Conservation (phyloP, 1,284 basidiomycete genomes). For the Limonomyces culmigenus region DNA sequence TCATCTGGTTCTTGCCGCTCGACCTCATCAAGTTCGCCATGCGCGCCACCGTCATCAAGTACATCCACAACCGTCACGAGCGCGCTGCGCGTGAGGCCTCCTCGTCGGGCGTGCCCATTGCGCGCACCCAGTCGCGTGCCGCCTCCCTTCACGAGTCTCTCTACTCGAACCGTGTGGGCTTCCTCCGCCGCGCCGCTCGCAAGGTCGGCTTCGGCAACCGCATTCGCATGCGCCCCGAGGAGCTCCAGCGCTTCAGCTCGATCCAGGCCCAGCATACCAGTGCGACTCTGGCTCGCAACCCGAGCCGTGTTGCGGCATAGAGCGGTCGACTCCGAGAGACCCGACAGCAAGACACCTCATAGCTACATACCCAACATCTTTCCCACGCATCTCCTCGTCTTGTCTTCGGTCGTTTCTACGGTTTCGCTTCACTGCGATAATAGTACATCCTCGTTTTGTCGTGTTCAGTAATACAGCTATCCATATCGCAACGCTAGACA, state of each 20-base stretch:
- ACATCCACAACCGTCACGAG: conserved; percentile 56
- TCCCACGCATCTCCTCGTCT: too few relatives aligned
- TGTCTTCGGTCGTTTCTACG: too few relatives aligned
- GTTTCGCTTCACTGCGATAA: too few relatives aligned
- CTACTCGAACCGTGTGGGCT: conserved; percentile 85
- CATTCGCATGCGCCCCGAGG: conserved; percentile 67
- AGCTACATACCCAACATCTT: too few relatives aligned
- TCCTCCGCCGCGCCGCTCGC: conserved; percentile 73
- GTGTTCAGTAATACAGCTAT: too few relatives aligned
- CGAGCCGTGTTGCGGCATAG: conserved; percentile 34
- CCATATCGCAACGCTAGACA: too few relatives aligned
- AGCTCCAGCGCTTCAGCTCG: conserved; percentile 68
- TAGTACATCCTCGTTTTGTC: too few relatives aligned
- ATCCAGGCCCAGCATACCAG: conserved; percentile 73
- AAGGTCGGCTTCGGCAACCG: conserved; percentile 76
- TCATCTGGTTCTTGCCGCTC: conserved; percentile 88
- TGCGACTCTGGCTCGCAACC: conserved; percentile 61
- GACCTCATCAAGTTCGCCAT: conserved; percentile 94
- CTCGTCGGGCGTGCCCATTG: conserved; percentile 58
- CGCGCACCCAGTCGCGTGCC: conserved; percentile 75
- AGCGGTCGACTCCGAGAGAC: too few relatives aligned
- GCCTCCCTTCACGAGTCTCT: conserved; percentile 87
- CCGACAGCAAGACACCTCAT: too few relatives aligned
- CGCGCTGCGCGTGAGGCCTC: conserved; percentile 23
- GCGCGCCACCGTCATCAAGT: conserved; percentile 84